A percentile compares a stretch with the other conserved stretches of the same genome.
These are phyloP conservation scores for Colletotrichum sp. DNA, from an alignment of 2,329 filamentous ascomycete species.

Conservation along the genomic window DNA sequence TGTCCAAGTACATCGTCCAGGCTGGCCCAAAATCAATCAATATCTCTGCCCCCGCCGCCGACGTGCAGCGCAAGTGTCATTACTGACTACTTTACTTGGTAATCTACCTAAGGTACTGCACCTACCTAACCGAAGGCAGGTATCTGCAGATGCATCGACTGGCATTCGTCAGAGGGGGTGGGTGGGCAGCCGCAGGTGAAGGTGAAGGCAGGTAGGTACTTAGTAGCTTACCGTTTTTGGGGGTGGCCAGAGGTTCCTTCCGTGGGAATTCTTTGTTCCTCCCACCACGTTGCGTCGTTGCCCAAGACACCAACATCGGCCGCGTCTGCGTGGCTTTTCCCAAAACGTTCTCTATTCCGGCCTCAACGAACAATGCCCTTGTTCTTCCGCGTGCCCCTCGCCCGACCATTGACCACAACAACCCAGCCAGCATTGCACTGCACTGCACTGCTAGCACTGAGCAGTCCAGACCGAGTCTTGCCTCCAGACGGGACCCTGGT, in stretches of 20 bases:
- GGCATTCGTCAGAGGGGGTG: neutral
- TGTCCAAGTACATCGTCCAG: neutral
- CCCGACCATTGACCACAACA: neutral
- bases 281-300: neutral
- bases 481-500: neutral
- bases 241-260: neutral
- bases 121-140: no score
- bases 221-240: neutral
- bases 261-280: neutral
- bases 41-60: constrained; percentile 4
- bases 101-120: neutral
- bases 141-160: neutral
- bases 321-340: constrained; percentile 3
- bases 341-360: constrained; percentile 4
- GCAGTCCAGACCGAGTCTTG: neutral
- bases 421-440: neutral
- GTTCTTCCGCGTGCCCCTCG: neutral
- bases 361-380: constrained; percentile 5
- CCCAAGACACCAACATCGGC: constrained; percentile 3
- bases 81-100: neutral
- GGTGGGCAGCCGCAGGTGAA: neutral
- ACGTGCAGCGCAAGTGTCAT: neutral
- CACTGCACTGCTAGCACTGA: neutral
- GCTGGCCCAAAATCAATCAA: neutral
- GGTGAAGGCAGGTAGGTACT: neutral